Percentiles rank a stretch among this genome's conserved stretches.
Conservation (phyloP, 345 rosid genomes). For the Gynandropsis gynandra region DNA sequence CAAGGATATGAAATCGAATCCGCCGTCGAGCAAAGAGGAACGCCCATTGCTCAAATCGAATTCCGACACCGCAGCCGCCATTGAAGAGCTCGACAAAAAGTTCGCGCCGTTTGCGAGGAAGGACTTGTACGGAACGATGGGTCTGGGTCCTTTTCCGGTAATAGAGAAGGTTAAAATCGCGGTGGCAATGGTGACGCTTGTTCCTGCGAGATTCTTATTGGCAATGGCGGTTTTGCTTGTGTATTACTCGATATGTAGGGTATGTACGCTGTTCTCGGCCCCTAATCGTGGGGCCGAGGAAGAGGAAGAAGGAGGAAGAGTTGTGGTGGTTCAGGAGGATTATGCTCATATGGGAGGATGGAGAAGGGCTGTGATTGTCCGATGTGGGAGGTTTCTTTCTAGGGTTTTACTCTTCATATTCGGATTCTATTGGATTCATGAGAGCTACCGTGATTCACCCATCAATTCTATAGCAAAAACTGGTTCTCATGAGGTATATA, state of each 20-base stretch:
- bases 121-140: conserved; percentile 85
- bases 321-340: conserved; percentile 52
- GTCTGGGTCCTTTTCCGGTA: conserved; percentile 66
- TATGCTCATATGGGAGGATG: conserved; percentile 93
- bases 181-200: conserved; percentile 54
- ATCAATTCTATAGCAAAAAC: conserved; percentile 11
- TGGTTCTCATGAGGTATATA: conserved; percentile 23
- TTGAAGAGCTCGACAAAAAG: conserved; percentile 77
- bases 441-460: conserved; percentile 32
- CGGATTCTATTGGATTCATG: conserved; percentile 90
- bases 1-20: conserved; percentile 39
- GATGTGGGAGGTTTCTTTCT: conserved; percentile 58
- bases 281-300: conserved; percentile 72
- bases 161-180: conserved; percentile 54
- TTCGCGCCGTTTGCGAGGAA: conserved; percentile 77
- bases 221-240: conserved; percentile 45
- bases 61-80: conserved; percentile 27
- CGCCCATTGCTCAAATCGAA: conserved; percentile 72
- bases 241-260: conserved; percentile 71
- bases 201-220: conserved; percentile 59
- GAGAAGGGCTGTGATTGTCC: conserved; percentile 65
- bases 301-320: conserved; percentile 47
- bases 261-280: conserved; percentile 67
- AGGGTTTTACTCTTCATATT: conserved; percentile 70
- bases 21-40: conserved; percentile 50